phyloP scores from a whole-genome alignment of 306 rosid genomes.

The Astragalus glycyphyllos region DNA sequence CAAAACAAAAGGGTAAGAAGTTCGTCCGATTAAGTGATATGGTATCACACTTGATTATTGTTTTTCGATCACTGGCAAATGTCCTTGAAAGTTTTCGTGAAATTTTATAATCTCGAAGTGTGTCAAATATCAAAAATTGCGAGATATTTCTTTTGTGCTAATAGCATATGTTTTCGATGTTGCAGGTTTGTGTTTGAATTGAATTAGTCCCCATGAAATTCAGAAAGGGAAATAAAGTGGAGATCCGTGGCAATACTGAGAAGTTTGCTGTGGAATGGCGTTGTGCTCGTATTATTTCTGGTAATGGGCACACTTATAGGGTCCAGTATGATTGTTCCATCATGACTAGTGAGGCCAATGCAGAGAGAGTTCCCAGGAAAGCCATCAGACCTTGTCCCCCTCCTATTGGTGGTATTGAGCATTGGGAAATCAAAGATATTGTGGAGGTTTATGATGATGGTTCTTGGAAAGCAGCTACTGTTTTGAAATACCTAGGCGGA shows the following conservation, averaged over 20 bases:
- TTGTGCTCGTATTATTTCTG: conserved; percentile 66
- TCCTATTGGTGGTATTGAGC: conserved; percentile 32
- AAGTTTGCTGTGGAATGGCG: conserved; percentile 64
- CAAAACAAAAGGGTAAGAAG: neutral
- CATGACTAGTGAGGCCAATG: conserved; percentile 38
- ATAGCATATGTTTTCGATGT: conserved; percentile 23
- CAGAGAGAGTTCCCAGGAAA: conserved; percentile 66
- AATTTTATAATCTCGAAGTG: neutral
- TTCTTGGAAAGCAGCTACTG: conserved; percentile 72
- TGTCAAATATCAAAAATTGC: neutral
- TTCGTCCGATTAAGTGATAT: neutral
- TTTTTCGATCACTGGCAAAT: neutral
- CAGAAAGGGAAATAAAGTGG: conserved; percentile 70
- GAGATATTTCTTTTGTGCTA: conserved; percentile 9
- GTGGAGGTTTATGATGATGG: conserved; percentile 66
- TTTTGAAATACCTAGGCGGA: conserved; percentile 47
- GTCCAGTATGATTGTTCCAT: conserved; percentile 54
- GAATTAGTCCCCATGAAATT: conserved; percentile 60
- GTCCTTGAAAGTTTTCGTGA: neutral
- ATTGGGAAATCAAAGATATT: conserved; percentile 64
- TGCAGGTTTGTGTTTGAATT: conserved; percentile 45
- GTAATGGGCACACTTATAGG: conserved; percentile 65
- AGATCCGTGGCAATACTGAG: conserved; percentile 61
- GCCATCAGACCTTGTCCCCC: conserved; percentile 80
- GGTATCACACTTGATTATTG: neutral